Evolutionary conservation across 441 rosid species (phyloP), one percentile per base, ranked within the genome.

Genomic region (Pelargonium cotyledonis): DNA sequence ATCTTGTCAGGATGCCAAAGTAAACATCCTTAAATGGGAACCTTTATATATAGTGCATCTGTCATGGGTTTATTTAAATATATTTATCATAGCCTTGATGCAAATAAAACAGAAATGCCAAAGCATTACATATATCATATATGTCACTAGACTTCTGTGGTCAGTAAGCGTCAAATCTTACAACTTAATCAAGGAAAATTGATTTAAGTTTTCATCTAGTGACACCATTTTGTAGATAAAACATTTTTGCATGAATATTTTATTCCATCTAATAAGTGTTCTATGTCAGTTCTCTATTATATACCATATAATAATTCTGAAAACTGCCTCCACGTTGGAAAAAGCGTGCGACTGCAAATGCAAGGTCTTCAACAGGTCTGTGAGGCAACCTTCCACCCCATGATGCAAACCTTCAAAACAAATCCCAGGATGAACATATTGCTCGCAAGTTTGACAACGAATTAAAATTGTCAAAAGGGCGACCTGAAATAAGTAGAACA

Each of bases 321-420:
- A 88, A 88, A 84, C 90, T 84, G 69, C 93, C 93, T 71, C 90
- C 93, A 2, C 93, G 93, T 71, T 88, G 90, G 49, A 73, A 88
- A 83, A 88, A 88, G 55, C 90, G 85, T 69, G 90, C 90, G 31
- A 88, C 85, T 65, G 93, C 93, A 78, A 88, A 88, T 46, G 93
- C 93, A 68, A 88, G 89, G 80, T 88, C 93, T 73, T 88, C 88
- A 70, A 77, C 83, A 60, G 93, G 93, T 75, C 93, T 80, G 77
- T 88, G 93, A 79, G 93, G 90, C 68, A 83, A 76, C 71, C 86
- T 84, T 79, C 89, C 92, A 69, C 98, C 98, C 98, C 97, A 93
- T 0, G 71, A 70, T 14, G 98, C 72, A 77, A 65, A 93, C 98
- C 98, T 93, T 79, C 80, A 85, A 74, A 77, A 78, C 5, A 18